Evolutionary conservation across 176 grass and related monocot genomes (phyloP), one percentile per base, ranked within the genome.

Genomic region (Olyra latifolia): DNA sequence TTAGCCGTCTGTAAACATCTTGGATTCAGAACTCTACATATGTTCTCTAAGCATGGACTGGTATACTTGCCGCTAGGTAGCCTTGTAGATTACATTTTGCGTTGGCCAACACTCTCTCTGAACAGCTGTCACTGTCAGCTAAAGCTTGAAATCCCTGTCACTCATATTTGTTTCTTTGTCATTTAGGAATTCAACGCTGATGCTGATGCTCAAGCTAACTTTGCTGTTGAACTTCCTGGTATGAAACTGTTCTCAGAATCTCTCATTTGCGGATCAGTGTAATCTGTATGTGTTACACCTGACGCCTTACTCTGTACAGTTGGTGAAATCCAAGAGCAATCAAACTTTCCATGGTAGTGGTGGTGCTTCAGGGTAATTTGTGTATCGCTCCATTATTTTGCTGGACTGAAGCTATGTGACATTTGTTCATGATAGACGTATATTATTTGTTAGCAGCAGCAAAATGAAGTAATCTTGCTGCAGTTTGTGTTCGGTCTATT

Each of bases 241-340:
- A 83, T 23, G 48, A 10, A 55, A 77, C 22, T 54, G 1, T n/a
- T 57, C 6, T 19, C 25, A 17, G 32, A 66, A 72, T 20, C 53
- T 20, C 53, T 58, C 28, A 58, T 40, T 39, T 73, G n/a, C 43
- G 4, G 54, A 43, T 23, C 25, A 39, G 19, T 81, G 19, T 27
- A 82, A 38, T 72, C 1, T 20, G 5, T 52, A 17, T 32, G 14
- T 35, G 43, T 49, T 49, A n/a, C 30, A 47, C 58, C 58, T 88
- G 86, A 57, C 64, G 24, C 20, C 56, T 77, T 88, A 6, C 7
- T 63, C 25, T 71, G 27, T 47, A 46, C 86, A 88, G 86, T 64
- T 47, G 86, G 80, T 66, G 73, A 86, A 81, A 56, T 81, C 60
- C 84, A 86, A 81, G 84, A 86, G 80, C 86, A 66, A 41, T 78